These are phyloP conservation scores for Plantago lanceolata DNA, from an alignment of 305 asterid species.

Conservation along the genomic window DNA sequence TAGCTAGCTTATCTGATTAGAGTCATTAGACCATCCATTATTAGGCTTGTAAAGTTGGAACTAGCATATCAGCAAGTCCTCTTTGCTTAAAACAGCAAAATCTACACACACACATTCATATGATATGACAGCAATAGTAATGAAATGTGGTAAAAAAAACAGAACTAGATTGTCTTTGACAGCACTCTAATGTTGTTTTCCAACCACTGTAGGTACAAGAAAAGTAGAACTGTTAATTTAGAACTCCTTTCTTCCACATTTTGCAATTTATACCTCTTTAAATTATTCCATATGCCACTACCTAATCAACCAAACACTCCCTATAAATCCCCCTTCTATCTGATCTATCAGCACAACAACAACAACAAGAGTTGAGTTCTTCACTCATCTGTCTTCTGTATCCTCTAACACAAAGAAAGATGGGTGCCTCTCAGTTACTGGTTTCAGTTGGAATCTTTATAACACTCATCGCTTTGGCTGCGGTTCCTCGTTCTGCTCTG, in stretches of 20 bases:
- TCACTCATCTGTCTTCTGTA: not conserved
- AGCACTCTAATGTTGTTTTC: conserved; percentile 72
- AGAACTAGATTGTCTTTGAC: conserved; percentile 51
- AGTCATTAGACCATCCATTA: not conserved
- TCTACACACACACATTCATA: conserved; percentile 5
- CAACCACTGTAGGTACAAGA: conserved; percentile 38
- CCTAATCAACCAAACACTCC: conserved; percentile 39
- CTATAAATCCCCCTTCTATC: conserved; percentile 30
- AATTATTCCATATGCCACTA: conserved; percentile 24
- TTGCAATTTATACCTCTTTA: conserved; percentile 14
- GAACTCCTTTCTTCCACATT: not conserved
- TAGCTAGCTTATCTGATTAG: not conserved
- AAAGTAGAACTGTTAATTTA: conserved; percentile 6
- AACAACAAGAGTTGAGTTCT: not conserved
- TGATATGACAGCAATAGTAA: conserved; percentile 8
- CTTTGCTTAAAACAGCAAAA: not conserved
- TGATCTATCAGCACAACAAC: conserved; percentile 27
- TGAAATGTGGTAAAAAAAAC: conserved; percentile 18
- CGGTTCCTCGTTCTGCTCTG: conserved; percentile 28
- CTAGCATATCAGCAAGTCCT: not conserved
- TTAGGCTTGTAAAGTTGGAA: not conserved
- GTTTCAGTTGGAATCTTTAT: conserved; percentile 19
- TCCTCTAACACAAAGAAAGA: conserved; percentile 1
- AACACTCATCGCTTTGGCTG: conserved; percentile 25
- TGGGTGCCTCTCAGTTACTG: conserved; percentile 29